Evolutionary conservation across 768 basidiomycete species (phyloP).

Genomic region (Guyanaporus albipodus): DNA sequence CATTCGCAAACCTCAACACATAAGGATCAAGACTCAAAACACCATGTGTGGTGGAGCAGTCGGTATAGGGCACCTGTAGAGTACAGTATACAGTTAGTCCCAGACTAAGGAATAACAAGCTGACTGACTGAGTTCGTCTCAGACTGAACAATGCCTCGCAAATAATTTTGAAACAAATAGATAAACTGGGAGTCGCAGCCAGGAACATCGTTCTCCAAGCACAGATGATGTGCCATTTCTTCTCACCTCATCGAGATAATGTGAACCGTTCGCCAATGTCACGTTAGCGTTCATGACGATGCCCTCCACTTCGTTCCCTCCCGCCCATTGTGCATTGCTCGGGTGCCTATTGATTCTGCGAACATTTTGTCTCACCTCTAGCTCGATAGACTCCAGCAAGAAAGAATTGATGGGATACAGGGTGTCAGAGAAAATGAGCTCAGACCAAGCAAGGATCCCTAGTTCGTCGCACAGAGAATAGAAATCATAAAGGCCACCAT

Average conservation of each 20-base stretch:
- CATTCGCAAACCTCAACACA: slow-evolving; percentile 46
- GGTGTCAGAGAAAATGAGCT: slow-evolving; percentile 43
- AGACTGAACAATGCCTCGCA: slow-evolving; percentile 41
- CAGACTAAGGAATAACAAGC: not conserved
- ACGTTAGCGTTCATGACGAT: slow-evolving; percentile 27
- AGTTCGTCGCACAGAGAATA: slow-evolving; percentile 58
- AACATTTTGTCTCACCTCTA: slow-evolving; percentile 49
- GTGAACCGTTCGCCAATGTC: not conserved
- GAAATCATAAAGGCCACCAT: slow-evolving; percentile 50
- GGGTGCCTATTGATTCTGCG: slow-evolving; percentile 52
- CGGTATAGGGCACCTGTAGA: slow-evolving; percentile 50
- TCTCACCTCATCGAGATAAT: slow-evolving; percentile 42
- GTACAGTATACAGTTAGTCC: too few species aligned
- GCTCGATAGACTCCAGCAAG: slow-evolving; percentile 46
- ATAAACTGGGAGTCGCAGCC: slow-evolving; percentile 47
- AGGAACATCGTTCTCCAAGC: not conserved
- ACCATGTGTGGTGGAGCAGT: slow-evolving; percentile 56
- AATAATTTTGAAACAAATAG: slow-evolving; percentile 48
- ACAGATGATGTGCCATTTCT: not conserved
- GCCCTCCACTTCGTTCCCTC: slow-evolving; percentile 44
- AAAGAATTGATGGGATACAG: slow-evolving; percentile 55
- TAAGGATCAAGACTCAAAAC: slow-evolving; percentile 57
- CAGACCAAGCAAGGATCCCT: slow-evolving; percentile 59
- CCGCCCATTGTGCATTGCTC: slow-evolving; percentile 57
- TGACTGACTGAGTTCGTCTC: slow-evolving; percentile 46